phyloP scores from a whole-genome alignment of 208 protist species.

The Leishmania tarentolae region DNA sequence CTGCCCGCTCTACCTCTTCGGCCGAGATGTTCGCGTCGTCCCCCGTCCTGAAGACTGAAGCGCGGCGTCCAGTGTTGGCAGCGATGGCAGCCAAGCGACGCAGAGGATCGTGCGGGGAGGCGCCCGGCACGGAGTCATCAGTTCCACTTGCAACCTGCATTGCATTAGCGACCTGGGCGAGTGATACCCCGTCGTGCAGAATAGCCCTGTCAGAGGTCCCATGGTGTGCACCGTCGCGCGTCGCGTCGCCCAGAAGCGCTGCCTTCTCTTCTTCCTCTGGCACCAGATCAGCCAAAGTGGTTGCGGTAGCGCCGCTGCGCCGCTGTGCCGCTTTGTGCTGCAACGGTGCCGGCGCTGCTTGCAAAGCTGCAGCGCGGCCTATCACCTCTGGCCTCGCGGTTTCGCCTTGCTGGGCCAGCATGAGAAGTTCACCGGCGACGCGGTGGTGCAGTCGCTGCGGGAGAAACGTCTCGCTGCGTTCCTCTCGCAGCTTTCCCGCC shows the following conservation, averaged over 20 bases:
- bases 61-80: constrained; percentile 7
- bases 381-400: background rate
- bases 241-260: background rate
- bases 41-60: background rate
- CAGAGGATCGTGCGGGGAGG: constrained; percentile 21
- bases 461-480: constrained; percentile 80
- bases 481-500: constrained; percentile 66
- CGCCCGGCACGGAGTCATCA: constrained; percentile 31
- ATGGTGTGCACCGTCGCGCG: too few relatives aligned
- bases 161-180: constrained; percentile 8
- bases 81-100: constrained; percentile 20
- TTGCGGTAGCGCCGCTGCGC: background rate
- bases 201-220: constrained; percentile 13
- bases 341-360: background rate
- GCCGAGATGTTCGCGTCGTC: background rate
- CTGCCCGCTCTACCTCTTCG: constrained; percentile 13
- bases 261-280: constrained; percentile 6
- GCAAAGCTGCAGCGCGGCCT: background rate
- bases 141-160: constrained; percentile 12
- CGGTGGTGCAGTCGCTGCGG: constrained; percentile 54
- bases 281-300: constrained; percentile 52
- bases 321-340: background rate
- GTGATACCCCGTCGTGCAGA: constrained; percentile 28
- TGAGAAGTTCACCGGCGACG: constrained; percentile 36
- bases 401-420: constrained; percentile 16